phyloP scores from a whole-genome alignment of 345 rosid species.

The Gossypium ekmanianum region DNA sequence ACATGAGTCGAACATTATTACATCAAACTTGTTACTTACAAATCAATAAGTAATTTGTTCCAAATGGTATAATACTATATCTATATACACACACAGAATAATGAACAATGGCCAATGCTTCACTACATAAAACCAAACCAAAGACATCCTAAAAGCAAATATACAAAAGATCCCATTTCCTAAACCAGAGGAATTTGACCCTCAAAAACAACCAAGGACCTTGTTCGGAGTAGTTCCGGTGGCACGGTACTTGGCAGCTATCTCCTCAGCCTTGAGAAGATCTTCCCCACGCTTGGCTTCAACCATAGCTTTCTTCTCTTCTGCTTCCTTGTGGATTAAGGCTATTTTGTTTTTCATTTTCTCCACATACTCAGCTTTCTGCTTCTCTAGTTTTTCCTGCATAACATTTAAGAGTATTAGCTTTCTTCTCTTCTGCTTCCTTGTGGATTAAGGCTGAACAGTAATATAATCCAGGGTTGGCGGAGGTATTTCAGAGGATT shows the following conservation, averaged over 20 bases:
- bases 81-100: constrained; percentile 7
- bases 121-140: constrained; percentile 21
- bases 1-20: background rate
- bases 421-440: background rate
- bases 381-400: constrained; percentile 75
- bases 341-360: constrained; percentile 83
- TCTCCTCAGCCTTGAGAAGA: constrained; percentile 82
- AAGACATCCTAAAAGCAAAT: constrained; percentile 22
- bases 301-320: constrained; percentile 69
- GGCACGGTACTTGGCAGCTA: constrained; percentile 76
- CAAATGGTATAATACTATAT: constrained; percentile 11
- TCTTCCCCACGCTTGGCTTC: constrained; percentile 85
- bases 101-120: constrained; percentile 12
- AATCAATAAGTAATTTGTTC: constrained; percentile 17
- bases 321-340: constrained; percentile 68
- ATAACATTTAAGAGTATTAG: background rate
- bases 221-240: constrained; percentile 73
- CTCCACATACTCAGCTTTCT: constrained; percentile 72
- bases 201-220: constrained; percentile 48
- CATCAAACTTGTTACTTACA: constrained; percentile 20
- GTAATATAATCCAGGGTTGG: too few species aligned
- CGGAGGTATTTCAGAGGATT: background rate
- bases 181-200: background rate
- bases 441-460: too few species aligned
- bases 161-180: constrained; percentile 13